Evolutionary conservation across 2,329 filamentous ascomycete species (phyloP).

Genomic region (Tolypocladium sp.): DNA sequence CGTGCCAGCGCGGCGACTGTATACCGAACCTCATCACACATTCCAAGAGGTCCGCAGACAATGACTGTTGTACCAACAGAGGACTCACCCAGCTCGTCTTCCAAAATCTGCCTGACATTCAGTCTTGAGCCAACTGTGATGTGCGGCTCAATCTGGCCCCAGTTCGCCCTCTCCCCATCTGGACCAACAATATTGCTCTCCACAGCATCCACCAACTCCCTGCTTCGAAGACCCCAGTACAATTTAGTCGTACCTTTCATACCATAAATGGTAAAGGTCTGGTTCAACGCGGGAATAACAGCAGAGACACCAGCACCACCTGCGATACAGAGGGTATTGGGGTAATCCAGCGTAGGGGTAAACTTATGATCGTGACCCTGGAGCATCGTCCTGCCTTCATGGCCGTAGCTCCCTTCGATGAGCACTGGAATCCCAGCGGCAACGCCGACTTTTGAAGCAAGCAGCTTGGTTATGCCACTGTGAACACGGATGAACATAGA

Average conservation of each 20-base stretch:
- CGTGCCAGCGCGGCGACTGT: conserved; percentile 13
- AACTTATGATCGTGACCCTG: conserved; percentile 10
- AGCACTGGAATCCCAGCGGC: conserved; percentile 14
- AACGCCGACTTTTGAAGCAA: conserved; percentile 8
- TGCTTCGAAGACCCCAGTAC: conserved; percentile 17
- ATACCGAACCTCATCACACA: conserved; percentile 19
- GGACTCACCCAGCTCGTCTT: conserved; percentile 11
- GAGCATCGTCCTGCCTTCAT: conserved; percentile 10
- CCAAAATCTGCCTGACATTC: conserved; percentile 14
- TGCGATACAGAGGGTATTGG: neutral
- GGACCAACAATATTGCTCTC: conserved; percentile 12
- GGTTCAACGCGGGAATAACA: neutral
- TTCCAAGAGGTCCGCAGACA: conserved; percentile 17
- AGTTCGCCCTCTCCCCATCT: conserved; percentile 4
- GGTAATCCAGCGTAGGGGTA: conserved; percentile 4
- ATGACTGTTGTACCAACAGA: conserved; percentile 16
- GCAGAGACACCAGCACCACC: neutral
- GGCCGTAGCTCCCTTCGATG: conserved; percentile 18
- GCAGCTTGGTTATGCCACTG: conserved; percentile 12
- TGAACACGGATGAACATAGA: conserved; percentile 17
- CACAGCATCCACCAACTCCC: conserved; percentile 14
- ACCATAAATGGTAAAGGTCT: conserved; percentile 2
- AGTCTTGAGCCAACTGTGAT: conserved; percentile 18
- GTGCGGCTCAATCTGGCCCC: conserved; percentile 18
- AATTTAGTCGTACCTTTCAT: conserved; percentile 16